Conservation (phyloP, 2,329 filamentous ascomycete genomes). For the Balansia obtecta region DNA sequence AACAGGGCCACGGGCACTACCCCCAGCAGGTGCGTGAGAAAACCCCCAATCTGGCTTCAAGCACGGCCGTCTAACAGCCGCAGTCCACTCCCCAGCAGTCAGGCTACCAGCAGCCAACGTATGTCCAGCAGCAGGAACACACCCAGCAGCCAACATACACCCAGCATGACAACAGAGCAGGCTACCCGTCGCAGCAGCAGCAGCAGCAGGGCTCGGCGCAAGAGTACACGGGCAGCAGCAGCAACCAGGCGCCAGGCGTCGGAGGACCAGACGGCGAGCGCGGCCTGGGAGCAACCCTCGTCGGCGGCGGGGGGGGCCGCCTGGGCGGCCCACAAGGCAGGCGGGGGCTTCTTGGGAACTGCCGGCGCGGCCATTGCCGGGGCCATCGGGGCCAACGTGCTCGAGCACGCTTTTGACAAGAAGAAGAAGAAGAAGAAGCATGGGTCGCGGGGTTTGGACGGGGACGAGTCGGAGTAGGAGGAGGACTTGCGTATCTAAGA, state of each 20-base stretch:
- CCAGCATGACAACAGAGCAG: conserved; percentile 7
- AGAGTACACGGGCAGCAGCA: conserved; percentile 8
- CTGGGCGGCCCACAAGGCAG: conserved; percentile 40
- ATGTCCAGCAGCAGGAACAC: conserved; percentile 4
- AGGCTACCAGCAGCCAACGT: background rate
- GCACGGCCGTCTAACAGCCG: conserved; percentile 4
- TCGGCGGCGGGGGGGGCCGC: conserved; percentile 43
- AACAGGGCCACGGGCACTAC: conserved; percentile 1
- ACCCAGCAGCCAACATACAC: background rate
- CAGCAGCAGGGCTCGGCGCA: conserved; percentile 6
- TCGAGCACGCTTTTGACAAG: conserved; percentile 30
- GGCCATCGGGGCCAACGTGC: conserved; percentile 40
- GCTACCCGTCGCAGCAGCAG: conserved; percentile 7
- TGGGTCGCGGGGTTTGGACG: conserved; percentile 8
- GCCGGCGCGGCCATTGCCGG: conserved; percentile 38
- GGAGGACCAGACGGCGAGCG: conserved; percentile 32
- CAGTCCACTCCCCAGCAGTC: conserved; percentile 5
- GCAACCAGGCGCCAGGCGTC: conserved; percentile 13
- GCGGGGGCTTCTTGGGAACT: conserved; percentile 38
- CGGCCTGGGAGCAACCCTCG: conserved; percentile 40
- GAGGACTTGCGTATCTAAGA: too few species aligned
- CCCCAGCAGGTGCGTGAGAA: too few species aligned
- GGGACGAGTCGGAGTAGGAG: conserved; percentile 19
- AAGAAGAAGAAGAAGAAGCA: conserved; percentile 22
- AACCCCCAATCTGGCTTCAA: too few species aligned